Conservation (phyloP, 1,139 yeast genomes). For the Yamadazyma blattariae region DNA sequence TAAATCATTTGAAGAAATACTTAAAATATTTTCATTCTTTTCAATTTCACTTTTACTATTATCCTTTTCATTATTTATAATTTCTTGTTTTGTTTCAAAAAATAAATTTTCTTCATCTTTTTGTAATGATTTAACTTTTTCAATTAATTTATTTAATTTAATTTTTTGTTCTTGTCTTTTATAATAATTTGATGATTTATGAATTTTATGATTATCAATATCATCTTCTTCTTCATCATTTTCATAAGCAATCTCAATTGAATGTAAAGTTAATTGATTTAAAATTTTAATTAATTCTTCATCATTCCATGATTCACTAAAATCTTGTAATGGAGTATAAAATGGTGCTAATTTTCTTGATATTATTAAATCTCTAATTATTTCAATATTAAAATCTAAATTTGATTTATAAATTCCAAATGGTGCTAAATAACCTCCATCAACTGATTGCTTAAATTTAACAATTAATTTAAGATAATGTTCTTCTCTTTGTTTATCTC, state of each 20-base stretch:
- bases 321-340: conserved; percentile 85
- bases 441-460: conserved; percentile 58
- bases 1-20: conserved; percentile 30
- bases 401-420: conserved; percentile 79
- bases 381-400: conserved; percentile 68
- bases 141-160: conserved; percentile 48
- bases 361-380: conserved; percentile 63
- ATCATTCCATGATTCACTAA: conserved; percentile 70
- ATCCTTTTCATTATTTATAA: conserved; percentile 1
- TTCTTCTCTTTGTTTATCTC: conserved; percentile 47
- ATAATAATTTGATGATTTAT: conserved; percentile 46
- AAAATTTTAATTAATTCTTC: conserved; percentile 62
- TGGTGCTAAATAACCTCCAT: conserved; percentile 83
- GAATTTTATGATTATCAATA: conserved; percentile 54
- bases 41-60: conserved; percentile 9
- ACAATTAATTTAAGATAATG: conserved; percentile 60
- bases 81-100: conserved; percentile 33
- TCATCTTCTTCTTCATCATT: conserved; percentile 58
- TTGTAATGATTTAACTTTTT: conserved; percentile 50
- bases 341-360: conserved; percentile 79
- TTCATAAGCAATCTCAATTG: conserved; percentile 53
- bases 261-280: conserved; percentile 55
- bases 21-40: conserved; percentile 2
- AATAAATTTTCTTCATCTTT: conserved; percentile 50
- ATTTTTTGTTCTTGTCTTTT: conserved; percentile 55